A percentile compares a stretch with the other conserved stretches of the same genome.
phyloP scores from a whole-genome alignment of 208 protist genomes.

The Leishmania turanica region DNA sequence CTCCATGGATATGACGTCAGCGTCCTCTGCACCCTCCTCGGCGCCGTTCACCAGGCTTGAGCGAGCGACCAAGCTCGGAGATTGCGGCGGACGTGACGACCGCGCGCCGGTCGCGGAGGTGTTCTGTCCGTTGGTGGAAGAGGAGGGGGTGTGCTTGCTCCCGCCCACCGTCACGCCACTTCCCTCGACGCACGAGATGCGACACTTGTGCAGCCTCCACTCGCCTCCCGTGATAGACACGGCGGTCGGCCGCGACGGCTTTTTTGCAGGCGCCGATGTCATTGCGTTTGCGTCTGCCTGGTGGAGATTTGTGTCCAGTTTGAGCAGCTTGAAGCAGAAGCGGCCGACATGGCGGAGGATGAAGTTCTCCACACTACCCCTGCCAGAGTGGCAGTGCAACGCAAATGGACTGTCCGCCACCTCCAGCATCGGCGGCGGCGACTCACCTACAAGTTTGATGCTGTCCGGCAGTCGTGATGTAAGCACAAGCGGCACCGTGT shows the following conservation, averaged over 20 bases:
- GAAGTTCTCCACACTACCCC: constrained; percentile 76
- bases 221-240: constrained; percentile 70
- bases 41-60: not conserved
- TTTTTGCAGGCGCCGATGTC: constrained; percentile 27
- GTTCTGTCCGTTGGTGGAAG: not conserved
- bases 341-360: constrained; percentile 67
- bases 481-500: constrained; percentile 53
- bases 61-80: not conserved
- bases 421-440: constrained; percentile 70
- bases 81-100: not conserved
- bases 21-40: constrained; percentile 9
- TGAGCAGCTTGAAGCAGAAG: constrained; percentile 15
- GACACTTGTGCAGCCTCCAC: constrained; percentile 72
- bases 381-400: constrained; percentile 60
- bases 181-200: constrained; percentile 73
- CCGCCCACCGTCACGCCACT: constrained; percentile 62
- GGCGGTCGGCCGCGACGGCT: constrained; percentile 56
- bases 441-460: constrained; percentile 68
- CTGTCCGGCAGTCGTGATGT: constrained; percentile 61
- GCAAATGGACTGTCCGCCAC: constrained; percentile 51
- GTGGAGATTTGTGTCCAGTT: constrained; percentile 10
- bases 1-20: constrained; percentile 30
- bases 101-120: not conserved
- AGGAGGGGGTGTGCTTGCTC: constrained; percentile 4
- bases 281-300: not conserved